These are phyloP conservation scores for Fraxinus sp. DNA, from an alignment of 305 asterid species.

Conservation along the genomic window DNA sequence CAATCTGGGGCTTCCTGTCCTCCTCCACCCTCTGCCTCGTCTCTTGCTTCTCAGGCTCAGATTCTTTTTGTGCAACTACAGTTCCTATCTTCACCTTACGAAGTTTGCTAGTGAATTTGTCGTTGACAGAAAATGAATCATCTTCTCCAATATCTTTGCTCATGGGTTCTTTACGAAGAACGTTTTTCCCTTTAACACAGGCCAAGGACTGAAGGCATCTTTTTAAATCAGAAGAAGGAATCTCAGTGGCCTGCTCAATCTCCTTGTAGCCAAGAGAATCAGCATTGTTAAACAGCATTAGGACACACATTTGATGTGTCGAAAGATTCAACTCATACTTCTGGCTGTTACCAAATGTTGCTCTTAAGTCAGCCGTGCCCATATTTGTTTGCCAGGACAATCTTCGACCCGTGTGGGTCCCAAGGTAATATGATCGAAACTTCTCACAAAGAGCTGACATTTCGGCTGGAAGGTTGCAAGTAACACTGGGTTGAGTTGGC, in stretches of 20 bases:
- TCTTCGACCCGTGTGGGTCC: slow-evolving; percentile 51
- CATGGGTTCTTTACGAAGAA: slow-evolving; percentile 55
- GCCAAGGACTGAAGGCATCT: slow-evolving; percentile 54
- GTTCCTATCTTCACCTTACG: slow-evolving; percentile 53
- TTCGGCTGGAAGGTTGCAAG: slow-evolving; percentile 54
- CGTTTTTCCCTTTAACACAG: slow-evolving; percentile 49
- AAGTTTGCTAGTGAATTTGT: slow-evolving; percentile 46
- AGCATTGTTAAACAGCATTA: slow-evolving; percentile 47
- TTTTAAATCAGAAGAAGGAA: slow-evolving; percentile 44
- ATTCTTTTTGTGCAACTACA: slow-evolving; percentile 52
- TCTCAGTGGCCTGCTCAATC: slow-evolving; percentile 52
- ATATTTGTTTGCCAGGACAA: slow-evolving; percentile 53
- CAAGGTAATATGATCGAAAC: slow-evolving; percentile 52
- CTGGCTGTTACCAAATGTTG: slow-evolving; percentile 42
- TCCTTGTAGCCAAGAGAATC: slow-evolving; percentile 42
- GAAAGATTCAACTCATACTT: slow-evolving; percentile 49
- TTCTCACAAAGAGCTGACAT: slow-evolving; percentile 41
- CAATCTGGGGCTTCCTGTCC: slow-evolving; percentile 56
- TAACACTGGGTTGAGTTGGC: slow-evolving; percentile 48
- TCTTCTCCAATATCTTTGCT: slow-evolving; percentile 53
- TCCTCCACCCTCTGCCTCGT: slow-evolving; percentile 60
- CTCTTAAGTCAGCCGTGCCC: slow-evolving; percentile 51
- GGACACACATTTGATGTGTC: slow-evolving; percentile 54
- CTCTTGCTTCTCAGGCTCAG: slow-evolving; percentile 59
- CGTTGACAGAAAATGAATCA: slow-evolving; percentile 42